These are phyloP conservation scores for Leucocoprinus leucothites DNA, from an alignment of 768 basidiomycete genomes.

Conservation along the genomic window DNA sequence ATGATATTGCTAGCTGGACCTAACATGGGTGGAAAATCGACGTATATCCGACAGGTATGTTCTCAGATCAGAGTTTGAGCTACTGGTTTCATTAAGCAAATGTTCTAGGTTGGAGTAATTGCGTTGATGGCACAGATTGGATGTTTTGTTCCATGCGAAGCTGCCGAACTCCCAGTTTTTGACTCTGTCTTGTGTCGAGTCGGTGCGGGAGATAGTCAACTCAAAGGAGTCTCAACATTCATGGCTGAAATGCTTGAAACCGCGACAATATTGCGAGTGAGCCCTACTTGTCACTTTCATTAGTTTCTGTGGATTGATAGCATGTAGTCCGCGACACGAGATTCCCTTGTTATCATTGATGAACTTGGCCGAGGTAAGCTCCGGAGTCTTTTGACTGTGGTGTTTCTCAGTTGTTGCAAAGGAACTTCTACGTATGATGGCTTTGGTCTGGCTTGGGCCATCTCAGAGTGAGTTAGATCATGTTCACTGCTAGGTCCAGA, in stretches of 20 bases:
- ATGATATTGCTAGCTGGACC: slow-evolving; percentile 66
- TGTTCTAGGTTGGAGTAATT: slow-evolving; percentile 88
- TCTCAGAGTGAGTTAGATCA: slow-evolving; percentile 70
- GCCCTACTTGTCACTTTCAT: slow-evolving; percentile 21
- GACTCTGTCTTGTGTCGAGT: slow-evolving; percentile 95
- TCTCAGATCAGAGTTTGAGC: background rate
- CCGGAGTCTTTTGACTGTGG: background rate
- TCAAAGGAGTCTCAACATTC: slow-evolving; percentile 98
- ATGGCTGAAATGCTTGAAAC: slow-evolving; percentile 99
- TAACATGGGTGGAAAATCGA: slow-evolving; percentile 99
- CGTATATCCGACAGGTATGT: slow-evolving; percentile 85
- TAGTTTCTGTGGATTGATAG: background rate
- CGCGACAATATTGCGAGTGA: slow-evolving; percentile 85
- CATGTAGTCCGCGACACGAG: slow-evolving; percentile 78
- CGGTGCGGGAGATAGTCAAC: slow-evolving; percentile 95
- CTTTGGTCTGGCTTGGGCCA: slow-evolving; percentile 97
- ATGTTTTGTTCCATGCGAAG: slow-evolving; percentile 90
- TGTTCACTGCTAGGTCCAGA: background rate
- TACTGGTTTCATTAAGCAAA: background rate
- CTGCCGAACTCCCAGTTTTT: slow-evolving; percentile 86
- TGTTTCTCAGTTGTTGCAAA: slow-evolving; percentile 21
- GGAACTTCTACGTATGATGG: slow-evolving; percentile 97
- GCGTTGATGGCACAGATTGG: slow-evolving; percentile 95
- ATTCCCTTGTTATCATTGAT: slow-evolving; percentile 96
- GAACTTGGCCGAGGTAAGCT: slow-evolving; percentile 82